These are phyloP conservation scores for Brassica hybrid DNA, from an alignment of 441 rosid species.

Conservation along the genomic window DNA sequence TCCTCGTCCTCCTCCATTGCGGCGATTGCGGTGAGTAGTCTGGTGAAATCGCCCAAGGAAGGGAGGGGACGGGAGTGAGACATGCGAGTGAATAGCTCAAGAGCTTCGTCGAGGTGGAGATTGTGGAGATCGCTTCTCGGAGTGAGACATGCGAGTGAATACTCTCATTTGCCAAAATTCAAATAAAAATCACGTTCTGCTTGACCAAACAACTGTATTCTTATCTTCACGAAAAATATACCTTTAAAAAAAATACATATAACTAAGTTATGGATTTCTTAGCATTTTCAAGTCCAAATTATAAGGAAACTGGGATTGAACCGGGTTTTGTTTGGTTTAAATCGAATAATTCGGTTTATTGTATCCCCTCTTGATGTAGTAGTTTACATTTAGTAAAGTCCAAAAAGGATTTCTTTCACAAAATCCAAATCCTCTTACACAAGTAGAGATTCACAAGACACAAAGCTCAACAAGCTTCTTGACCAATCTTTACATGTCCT, in stretches of 20 bases:
- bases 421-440: background rate
- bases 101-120: conserved; percentile 28
- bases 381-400: background rate
- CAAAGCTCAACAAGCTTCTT: conserved; percentile 1
- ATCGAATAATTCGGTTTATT: background rate
- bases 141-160: too few species aligned
- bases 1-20: conserved; percentile 17
- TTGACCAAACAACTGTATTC: background rate
- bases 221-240: background rate
- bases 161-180: background rate
- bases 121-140: conserved; percentile 15
- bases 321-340: background rate
- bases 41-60: conserved; percentile 34
- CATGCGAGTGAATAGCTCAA: conserved; percentile 26
- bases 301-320: background rate
- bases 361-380: background rate
- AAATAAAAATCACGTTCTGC: background rate
- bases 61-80: conserved; percentile 29
- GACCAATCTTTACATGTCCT: background rate
- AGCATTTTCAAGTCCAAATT: background rate
- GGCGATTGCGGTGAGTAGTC: conserved; percentile 11
- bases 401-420: background rate
- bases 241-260: background rate
- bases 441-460: background rate
- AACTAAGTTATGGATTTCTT: background rate